Percentiles rank a stretch among this genome's conserved stretches.
These are phyloP conservation scores for Spergularia azorica DNA, from an alignment of 179 eudicot species.

Conservation along the genomic window DNA sequence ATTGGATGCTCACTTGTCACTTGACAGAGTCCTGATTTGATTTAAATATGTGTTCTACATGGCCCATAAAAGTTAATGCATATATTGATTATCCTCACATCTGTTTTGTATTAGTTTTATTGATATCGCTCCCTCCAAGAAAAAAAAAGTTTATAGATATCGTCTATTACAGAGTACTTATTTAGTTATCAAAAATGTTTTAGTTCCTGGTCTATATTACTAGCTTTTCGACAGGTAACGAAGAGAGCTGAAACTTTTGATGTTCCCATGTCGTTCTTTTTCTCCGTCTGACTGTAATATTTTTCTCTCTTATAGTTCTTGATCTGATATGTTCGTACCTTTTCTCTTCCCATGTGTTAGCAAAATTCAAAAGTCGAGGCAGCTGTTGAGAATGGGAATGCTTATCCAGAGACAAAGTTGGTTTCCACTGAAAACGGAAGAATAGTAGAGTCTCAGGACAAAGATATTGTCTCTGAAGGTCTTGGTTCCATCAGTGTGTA, in stretches of 20 bases:
- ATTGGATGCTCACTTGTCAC: neutral
- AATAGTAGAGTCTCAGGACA: conserved; percentile 68
- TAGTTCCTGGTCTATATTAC: neutral
- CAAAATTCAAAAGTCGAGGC: conserved; percentile 51
- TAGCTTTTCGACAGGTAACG: neutral
- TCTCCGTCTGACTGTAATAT: neutral
- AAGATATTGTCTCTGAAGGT: conserved; percentile 81
- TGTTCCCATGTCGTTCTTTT: neutral
- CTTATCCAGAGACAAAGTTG: conserved; percentile 61
- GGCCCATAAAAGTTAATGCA: neutral
- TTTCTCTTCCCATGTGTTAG: conserved; percentile 34
- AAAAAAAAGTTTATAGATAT: neutral
- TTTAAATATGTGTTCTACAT: neutral
- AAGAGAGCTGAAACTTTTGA: conserved; percentile 13
- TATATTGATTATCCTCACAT: neutral
- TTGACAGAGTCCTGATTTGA: neutral
- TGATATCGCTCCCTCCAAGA: no score
- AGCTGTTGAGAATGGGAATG: conserved; percentile 56
- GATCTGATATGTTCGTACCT: conserved; percentile 6
- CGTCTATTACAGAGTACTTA: no score
- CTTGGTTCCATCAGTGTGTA: conserved; percentile 67
- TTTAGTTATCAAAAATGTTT: no score
- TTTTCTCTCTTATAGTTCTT: neutral
- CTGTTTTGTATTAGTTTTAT: neutral
- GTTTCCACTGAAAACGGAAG: conserved; percentile 65